Base-by-base conservation (phyloP, 2,329 filamentous ascomycete species). In the Neonectria neomacrospora region DNA sequence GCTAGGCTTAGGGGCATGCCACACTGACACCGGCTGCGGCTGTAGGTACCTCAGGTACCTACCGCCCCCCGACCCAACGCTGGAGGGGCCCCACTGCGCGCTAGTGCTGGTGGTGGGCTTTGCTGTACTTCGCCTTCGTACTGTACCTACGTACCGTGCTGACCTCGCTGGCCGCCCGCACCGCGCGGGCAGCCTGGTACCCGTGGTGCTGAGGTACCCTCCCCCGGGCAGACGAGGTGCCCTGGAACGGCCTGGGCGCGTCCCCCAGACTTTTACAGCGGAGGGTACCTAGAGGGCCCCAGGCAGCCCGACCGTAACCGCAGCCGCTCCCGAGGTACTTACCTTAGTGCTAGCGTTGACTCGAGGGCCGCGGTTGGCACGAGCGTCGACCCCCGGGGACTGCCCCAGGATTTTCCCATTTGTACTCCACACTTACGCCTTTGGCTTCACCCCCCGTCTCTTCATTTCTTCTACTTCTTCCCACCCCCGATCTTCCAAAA, bases 321-420 rank as follows among this genome's bases (percentile, higher is more conserved):
- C 37, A 18, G 37, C n/a, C n/a, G 37, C n/a, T 11, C n/a, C n/a
- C n/a, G 3, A 41, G 16, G 37, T 41, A 41, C n/a, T n/a, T 41
- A 32, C 23, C 6, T 26, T 37, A 1, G 34, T 3, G 34, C 37
- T 41, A 41, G 37, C 37, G 37, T 8, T 18, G 37, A 41, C 12
- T 37, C 34, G 32, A 65, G 62, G 47, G 56, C 58, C 50, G 54
- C 60, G 54, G 65, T 54, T 67, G 57, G 61, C 68, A 62, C 60
- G 61, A 64, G 70, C 68, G 64, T 61, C 60, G 58, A 54, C 70
- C 68, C 58, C 59, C 30, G 26, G 59, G 59, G 68, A 39, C 61
- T 66, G 61, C 70, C 70, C 70, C 70, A 70, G 71, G 70, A 71
- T 73, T 72, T 72, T 69, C 68, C 65, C 69, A 65, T 69, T 70